Evolutionary conservation across 768 basidiomycete species (phyloP).

Genomic region (Hypholoma sublateritium): DNA sequence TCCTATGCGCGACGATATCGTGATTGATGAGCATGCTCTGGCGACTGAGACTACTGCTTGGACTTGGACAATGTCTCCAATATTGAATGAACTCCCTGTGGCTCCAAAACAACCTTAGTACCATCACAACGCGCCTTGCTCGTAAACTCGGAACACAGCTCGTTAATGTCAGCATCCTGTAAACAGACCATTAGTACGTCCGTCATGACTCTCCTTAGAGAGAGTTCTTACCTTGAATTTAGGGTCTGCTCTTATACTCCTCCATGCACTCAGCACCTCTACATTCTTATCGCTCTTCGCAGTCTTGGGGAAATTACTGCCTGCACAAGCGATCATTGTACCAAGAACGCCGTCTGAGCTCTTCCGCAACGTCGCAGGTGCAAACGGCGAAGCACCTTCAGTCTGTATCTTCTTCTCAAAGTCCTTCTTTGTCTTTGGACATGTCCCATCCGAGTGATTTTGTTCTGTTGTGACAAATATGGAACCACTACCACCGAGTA

Average conservation of each 20-base stretch:
- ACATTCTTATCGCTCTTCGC: conserved; percentile 70
- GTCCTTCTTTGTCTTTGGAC: conserved; percentile 59
- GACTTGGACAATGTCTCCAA: conserved; percentile 38
- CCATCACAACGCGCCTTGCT: conserved; percentile 84
- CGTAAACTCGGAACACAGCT: conserved; percentile 77
- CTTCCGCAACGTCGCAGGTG: conserved; percentile 38
- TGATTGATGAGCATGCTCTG: not conserved
- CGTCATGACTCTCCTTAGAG: conserved; percentile 1
- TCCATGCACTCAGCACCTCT: conserved; percentile 79
- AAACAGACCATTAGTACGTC: conserved; percentile 4
- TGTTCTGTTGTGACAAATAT: conserved; percentile 34
- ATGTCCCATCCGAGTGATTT: conserved; percentile 30
- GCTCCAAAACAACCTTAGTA: conserved; percentile 76
- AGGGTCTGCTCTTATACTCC: conserved; percentile 71
- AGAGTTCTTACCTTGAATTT: conserved; percentile 68
- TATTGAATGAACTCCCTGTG: conserved; percentile 48
- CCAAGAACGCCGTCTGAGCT: conserved; percentile 43
- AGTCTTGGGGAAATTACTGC: conserved; percentile 68
- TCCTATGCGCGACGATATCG: conserved; percentile 1
- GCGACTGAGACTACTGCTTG: conserved; percentile 19
- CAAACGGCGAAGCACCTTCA: conserved; percentile 65
- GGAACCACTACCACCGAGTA: conserved; percentile 31
- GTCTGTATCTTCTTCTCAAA: conserved; percentile 44
- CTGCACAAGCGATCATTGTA: conserved; percentile 63
- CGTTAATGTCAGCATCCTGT: conserved; percentile 76